These are phyloP conservation scores for Capronia coronata DNA, from an alignment of 2,329 filamentous ascomycete species.

Conservation along the genomic window DNA sequence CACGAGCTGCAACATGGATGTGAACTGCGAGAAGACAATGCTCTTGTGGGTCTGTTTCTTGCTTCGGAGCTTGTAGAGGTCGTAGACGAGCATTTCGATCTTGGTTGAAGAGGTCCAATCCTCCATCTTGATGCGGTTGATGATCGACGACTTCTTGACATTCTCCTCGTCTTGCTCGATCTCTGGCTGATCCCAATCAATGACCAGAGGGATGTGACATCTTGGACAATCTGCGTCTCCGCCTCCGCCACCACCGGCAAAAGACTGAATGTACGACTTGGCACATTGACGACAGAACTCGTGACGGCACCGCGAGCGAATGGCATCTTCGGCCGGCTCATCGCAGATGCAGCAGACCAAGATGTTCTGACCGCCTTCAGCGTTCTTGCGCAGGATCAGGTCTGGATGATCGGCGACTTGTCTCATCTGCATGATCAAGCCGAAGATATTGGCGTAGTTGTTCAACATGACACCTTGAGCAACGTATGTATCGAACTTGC, in stretches of 20 bases:
- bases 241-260: slow-evolving; percentile 52
- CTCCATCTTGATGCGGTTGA: slow-evolving; percentile 98
- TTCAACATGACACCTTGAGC: slow-evolving; percentile 88
- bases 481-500: slow-evolving; percentile 93
- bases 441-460: slow-evolving; percentile 98
- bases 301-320: slow-evolving; percentile 85
- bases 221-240: slow-evolving; percentile 68
- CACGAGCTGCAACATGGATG: slow-evolving; percentile 91
- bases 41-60: slow-evolving; percentile 93
- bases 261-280: slow-evolving; percentile 71
- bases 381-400: slow-evolving; percentile 81
- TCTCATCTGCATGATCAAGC: slow-evolving; percentile 98
- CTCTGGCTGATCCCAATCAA: slow-evolving; percentile 91
- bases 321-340: slow-evolving; percentile 88
- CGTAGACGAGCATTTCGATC: slow-evolving; percentile 92
- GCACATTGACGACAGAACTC: slow-evolving; percentile 82
- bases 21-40: slow-evolving; percentile 96
- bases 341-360: slow-evolving; percentile 93
- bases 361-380: slow-evolving; percentile 79
- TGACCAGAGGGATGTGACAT: slow-evolving; percentile 82
- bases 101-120: slow-evolving; percentile 98
- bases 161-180: slow-evolving; percentile 83
- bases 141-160: slow-evolving; percentile 93
- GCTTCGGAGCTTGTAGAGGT: slow-evolving; percentile 83
- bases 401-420: slow-evolving; percentile 97